Evolutionary conservation across 495 filamentous ascomycete species (phyloP), one percentile per base, ranked within the genome.

Genomic region (Tuber magnatum): DNA sequence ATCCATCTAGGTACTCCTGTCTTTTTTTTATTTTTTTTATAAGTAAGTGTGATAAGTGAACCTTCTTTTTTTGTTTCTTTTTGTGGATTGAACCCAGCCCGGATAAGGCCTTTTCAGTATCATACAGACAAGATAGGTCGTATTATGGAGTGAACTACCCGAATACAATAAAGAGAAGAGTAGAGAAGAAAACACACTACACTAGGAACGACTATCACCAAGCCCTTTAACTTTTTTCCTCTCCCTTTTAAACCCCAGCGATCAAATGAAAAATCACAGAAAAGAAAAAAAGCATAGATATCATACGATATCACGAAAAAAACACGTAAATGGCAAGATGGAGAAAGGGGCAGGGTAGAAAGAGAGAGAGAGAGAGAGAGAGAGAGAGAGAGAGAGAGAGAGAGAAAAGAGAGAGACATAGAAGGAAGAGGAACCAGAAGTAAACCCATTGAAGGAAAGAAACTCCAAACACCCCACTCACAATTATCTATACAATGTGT

Each of bases 381-480:
- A 71, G 73, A 28, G 46, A 65, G 46, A 44, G 69, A 76, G 68
- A n/a, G 43, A 65, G n/a, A 32, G n/a, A 65, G 46, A 44, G 69
- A 76, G 68, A n/a, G 43, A 65, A 35, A 32, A 35, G 61, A 74
- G 70, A 51, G 24, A 40, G 14, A 22, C 35, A 71, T 68, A 65
- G 46, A 44, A 71, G 73, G 68, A n/a, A n/a, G 43, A 65, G n/a
- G n/a, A 51, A 80, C 32, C 35, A 38, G n/a, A 41, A 71, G 40
- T 12, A 71, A 71, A 44, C 69, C 43, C 40, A 32, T 71, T 32
- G 1, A 71, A 41, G 32, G 40, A 71, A 71, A 46, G 28, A 71
- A 71, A 80, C 74, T 73, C 78, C 78, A 43, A 77, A 77, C 78
- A 80, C 76, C 76, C 71, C 69, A 68, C 28, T 75, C 74, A 61